These are phyloP conservation scores for Metschnikowia dekortorum DNA, from an alignment of 805 yeast genomes.

Conservation along the genomic window DNA sequence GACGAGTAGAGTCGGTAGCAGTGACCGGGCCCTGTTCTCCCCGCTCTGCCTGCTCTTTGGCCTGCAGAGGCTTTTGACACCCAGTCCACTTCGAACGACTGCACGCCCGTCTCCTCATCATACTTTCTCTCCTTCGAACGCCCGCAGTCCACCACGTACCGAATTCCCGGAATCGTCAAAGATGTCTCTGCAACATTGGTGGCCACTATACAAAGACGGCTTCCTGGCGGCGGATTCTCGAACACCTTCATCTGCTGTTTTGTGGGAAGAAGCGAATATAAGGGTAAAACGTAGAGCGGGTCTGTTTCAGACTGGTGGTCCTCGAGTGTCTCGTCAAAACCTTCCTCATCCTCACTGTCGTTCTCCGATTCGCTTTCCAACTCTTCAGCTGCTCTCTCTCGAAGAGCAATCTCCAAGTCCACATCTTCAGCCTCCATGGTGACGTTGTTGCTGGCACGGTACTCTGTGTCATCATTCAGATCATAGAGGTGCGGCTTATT, in stretches of 20 bases:
- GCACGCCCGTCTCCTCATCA: constrained; percentile 83
- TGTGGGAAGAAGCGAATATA: constrained; percentile 91
- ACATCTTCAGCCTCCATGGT: constrained; percentile 85
- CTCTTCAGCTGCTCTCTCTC: constrained; percentile 28
- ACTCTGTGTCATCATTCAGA: constrained; percentile 28
- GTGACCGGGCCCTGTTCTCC: constrained; percentile 98
- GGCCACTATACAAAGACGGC: constrained; percentile 87
- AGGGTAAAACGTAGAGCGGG: constrained; percentile 86
- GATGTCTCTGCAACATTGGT: constrained; percentile 98
- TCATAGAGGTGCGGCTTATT: constrained; percentile 18
- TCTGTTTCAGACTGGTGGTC: constrained; percentile 67
- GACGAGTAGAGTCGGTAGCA: constrained; percentile 90
- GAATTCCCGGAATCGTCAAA: constrained; percentile 89
- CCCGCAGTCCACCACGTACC: constrained; percentile 95
- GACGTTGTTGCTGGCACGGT: constrained; percentile 53
- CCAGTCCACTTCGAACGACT: constrained; percentile 89
- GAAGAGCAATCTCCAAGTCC: constrained; percentile 56
- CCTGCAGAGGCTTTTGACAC: constrained; percentile 92
- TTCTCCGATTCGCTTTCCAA: constrained; percentile 47
- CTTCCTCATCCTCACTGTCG: constrained; percentile 49
- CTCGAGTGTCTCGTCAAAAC: constrained; percentile 67
- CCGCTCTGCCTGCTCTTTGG: constrained; percentile 96
- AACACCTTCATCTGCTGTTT: constrained; percentile 92
- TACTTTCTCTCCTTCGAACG: constrained; percentile 83
- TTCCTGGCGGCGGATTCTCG: constrained; percentile 76